Conservation (phyloP, 2,329 filamentous ascomycete genomes). For the Ceratocystis eucalypticola region DNA sequence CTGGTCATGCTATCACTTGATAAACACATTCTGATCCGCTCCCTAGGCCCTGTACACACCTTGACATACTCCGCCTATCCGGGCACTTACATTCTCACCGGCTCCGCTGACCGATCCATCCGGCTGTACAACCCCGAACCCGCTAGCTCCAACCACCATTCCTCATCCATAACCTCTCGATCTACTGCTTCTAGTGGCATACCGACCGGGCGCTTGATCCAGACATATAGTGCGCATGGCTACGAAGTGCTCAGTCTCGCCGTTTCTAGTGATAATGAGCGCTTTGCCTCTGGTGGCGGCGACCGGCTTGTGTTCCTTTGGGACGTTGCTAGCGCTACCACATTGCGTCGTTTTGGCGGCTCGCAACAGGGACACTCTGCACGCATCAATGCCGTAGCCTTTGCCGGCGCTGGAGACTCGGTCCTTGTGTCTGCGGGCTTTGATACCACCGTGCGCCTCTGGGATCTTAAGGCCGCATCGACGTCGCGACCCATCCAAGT, state of each 20-base stretch:
- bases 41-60: slow-evolving; percentile 54
- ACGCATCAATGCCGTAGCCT: slow-evolving; percentile 64
- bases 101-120: slow-evolving; percentile 71
- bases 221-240: slow-evolving; percentile 78
- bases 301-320: slow-evolving; percentile 86
- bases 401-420: slow-evolving; percentile 61
- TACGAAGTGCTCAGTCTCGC: slow-evolving; percentile 79
- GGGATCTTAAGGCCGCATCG: slow-evolving; percentile 48
- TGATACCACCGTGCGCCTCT: slow-evolving; percentile 63
- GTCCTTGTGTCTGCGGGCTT: slow-evolving; percentile 62
- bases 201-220: slow-evolving; percentile 53
- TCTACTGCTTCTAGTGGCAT: slow-evolving; percentile 20
- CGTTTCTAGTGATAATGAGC: slow-evolving; percentile 63
- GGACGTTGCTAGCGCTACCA: slow-evolving; percentile 75
- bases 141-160: slow-evolving; percentile 28
- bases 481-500: slow-evolving; percentile 54
- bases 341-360: slow-evolving; percentile 58
- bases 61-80: slow-evolving; percentile 59
- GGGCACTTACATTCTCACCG: slow-evolving; percentile 69
- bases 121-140: slow-evolving; percentile 70
- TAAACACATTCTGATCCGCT: neutral
- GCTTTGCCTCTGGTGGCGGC: slow-evolving; percentile 76
- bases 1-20: neutral
- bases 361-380: slow-evolving; percentile 50
- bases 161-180: neutral